Evolutionary conservation across 306 rosid species (phyloP).

Genomic region (Begonia peltatifolia): DNA sequence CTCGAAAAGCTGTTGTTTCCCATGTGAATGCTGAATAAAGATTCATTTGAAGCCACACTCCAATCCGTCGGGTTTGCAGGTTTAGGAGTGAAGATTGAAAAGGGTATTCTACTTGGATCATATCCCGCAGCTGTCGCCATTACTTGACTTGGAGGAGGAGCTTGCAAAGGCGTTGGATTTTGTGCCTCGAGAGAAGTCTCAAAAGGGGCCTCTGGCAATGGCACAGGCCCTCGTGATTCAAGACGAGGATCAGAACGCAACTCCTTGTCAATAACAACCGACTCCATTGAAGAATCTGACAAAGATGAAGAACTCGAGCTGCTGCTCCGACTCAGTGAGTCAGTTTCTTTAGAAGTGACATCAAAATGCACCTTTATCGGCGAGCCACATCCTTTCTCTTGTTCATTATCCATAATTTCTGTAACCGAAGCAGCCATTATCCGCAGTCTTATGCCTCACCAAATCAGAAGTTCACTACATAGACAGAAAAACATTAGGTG

Average conservation of each 20-base stretch:
- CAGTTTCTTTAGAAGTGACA: background rate
- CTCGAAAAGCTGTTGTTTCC: slow-evolving; percentile 15
- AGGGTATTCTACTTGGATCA: slow-evolving; percentile 8
- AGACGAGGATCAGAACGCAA: background rate
- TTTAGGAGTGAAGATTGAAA: slow-evolving; percentile 9
- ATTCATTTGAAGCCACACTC: slow-evolving; percentile 15
- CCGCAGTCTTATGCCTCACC: background rate
- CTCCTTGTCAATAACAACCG: slow-evolving; percentile 1
- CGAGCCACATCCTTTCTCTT: background rate
- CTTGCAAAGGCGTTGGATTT: background rate
- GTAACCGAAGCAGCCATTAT: no score
- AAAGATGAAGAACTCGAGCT: slow-evolving; percentile 1
- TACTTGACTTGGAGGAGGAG: slow-evolving; percentile 1
- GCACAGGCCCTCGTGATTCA: slow-evolving; percentile 3
- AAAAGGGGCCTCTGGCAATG: background rate
- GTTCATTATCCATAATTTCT: background rate
- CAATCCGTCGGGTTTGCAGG: slow-evolving; percentile 14
- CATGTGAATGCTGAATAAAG: slow-evolving; percentile 14
- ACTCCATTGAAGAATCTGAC: slow-evolving; percentile 5
- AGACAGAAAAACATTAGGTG: background rate
- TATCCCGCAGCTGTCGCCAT: background rate
- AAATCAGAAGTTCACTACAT: background rate
- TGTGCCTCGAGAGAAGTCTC: background rate
- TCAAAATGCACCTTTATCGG: slow-evolving; percentile 2
- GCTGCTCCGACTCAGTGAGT: background rate